Evolutionary conservation across 2,329 filamentous ascomycete genomes (phyloP).

Genomic region (Venturiaceae sp.): DNA sequence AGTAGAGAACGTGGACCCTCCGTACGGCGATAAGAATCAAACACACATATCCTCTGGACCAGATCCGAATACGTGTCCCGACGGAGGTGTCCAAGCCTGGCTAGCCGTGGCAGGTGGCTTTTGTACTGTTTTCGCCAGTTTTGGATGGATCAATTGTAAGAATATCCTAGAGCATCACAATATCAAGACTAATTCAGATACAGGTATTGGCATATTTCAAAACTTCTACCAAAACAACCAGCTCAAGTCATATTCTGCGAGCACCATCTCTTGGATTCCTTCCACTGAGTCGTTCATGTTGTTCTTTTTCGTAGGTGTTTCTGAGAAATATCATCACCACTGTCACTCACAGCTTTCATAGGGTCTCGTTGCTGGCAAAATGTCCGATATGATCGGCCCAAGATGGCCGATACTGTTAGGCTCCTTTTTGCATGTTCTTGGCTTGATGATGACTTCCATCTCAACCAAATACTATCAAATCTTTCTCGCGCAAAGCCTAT

Average conservation of each 20-base stretch:
- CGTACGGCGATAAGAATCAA: background rate
- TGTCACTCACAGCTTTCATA: constrained; percentile 16
- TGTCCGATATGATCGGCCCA: constrained; percentile 56
- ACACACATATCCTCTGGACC: background rate
- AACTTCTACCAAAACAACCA: constrained; percentile 35
- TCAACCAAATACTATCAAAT: constrained; percentile 46
- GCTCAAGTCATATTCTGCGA: constrained; percentile 26
- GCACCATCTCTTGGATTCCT: constrained; percentile 36
- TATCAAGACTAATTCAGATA: background rate
- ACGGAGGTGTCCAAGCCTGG: constrained; percentile 10
- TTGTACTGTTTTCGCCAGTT: constrained; percentile 17
- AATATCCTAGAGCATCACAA: background rate
- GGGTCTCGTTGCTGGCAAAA: constrained; percentile 52
- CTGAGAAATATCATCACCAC: background rate
- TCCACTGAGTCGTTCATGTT: constrained; percentile 38
- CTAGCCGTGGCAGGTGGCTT: constrained; percentile 18
- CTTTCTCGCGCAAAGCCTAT: constrained; percentile 44
- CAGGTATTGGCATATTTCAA: constrained; percentile 33
- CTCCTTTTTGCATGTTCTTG: constrained; percentile 47
- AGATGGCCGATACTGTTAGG: constrained; percentile 43
- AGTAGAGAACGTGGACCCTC: background rate
- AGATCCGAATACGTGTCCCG: constrained; percentile 1
- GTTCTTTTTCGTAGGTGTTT: constrained; percentile 34
- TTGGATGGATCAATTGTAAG: constrained; percentile 32
- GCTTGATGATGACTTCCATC: constrained; percentile 54